These are phyloP conservation scores for Abrus precatorius DNA, from an alignment of 306 rosid species.

Conservation along the genomic window DNA sequence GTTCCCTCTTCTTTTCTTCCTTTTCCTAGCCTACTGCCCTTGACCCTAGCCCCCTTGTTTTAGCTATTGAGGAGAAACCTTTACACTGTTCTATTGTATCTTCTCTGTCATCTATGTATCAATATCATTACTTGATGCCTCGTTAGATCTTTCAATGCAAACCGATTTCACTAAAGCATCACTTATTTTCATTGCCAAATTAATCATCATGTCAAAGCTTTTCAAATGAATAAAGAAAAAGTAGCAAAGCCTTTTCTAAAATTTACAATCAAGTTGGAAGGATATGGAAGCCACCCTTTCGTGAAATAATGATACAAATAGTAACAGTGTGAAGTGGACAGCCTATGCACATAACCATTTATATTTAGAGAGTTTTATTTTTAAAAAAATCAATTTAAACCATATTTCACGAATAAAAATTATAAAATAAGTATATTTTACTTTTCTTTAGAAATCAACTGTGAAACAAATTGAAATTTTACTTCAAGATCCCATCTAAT, in stretches of 20 bases:
- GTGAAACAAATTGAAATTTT: neutral
- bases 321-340: conserved; percentile 4
- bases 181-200: conserved; percentile 31
- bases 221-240: conserved; percentile 22
- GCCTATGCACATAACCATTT: conserved; percentile 20
- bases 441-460: neutral
- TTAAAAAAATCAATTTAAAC: neutral
- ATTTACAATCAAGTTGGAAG: conserved; percentile 18
- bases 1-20: neutral
- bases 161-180: conserved; percentile 29
- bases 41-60: conserved; percentile 39
- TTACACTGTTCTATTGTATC: conserved; percentile 47
- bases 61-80: conserved; percentile 18
- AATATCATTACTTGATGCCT: conserved; percentile 29
- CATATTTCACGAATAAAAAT: neutral
- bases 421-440: neutral
- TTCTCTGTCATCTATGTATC: conserved; percentile 7
- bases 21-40: neutral
- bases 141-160: neutral
- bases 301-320: neutral
- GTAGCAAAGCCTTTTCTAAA: conserved; percentile 35
- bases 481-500: neutral
- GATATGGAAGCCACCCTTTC: conserved; percentile 30
- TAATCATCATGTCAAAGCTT: conserved; percentile 47
- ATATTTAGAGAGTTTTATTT: neutral